Base-by-base conservation (phyloP, 2,329 filamentous ascomycete genomes). In the Tolypocladium capitatum region DNA sequence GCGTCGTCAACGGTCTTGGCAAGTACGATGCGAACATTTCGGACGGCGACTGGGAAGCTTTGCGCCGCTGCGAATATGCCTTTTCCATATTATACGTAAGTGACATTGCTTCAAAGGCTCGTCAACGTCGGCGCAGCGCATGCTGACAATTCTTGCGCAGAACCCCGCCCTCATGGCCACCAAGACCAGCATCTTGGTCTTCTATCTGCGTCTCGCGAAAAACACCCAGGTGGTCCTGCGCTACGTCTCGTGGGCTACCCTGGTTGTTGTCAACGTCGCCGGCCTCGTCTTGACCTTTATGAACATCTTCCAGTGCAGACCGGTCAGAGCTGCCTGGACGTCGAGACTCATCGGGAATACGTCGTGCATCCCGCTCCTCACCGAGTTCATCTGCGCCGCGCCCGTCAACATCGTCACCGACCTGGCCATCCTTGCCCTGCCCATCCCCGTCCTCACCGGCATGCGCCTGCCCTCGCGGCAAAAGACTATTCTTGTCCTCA, bases 361-460 rank as follows among this genome's bases (percentile, higher is more conserved):
- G 20, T 60, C 52, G 28, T 82, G 78, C 53, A 74, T 81, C 46
- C 74, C 78, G 1, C 63, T 81, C 4, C 67, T 80, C 30, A 80
- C 76, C 55, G 76, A 80, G 51, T 81, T 81, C 57, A 78, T 81
- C 46, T 81, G 78, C 60, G 91, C 89, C 5, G 85, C 90, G 0
- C 90, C 91, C 0, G 79, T 95, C 60, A 96, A 96, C 66, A 86
- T 96, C 56, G 83, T 94, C 52, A 94, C 89, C 20, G 90, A 96
- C 59, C 71, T 96, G 48, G 86, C 86, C 40, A 88, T 96, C 45
- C 72, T 97, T 30, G 83, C 92, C 40, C 70, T 96, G 11, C 90
- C 91, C 0, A 86, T 96, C 57, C 90, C 90, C 1, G 85, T 96
- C 10, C 70, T 96, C 20, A 94, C 89, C 0, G 76, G 82, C 47